Percentiles rank a stretch among this genome's conserved stretches.
phyloP scores from a whole-genome alignment of 495 filamentous ascomycete species.

The Podospora anserina region DNA sequence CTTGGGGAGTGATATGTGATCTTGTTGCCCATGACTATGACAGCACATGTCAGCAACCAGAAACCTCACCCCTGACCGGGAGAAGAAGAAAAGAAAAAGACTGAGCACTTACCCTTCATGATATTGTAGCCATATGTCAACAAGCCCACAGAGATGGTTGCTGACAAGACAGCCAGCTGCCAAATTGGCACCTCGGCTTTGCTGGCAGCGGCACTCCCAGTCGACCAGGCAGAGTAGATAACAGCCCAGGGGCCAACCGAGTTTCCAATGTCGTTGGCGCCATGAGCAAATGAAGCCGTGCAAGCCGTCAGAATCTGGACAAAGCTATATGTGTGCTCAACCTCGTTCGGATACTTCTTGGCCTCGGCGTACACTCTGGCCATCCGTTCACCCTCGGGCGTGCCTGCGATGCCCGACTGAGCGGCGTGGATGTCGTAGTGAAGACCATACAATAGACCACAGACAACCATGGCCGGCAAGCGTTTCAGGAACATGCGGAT shows the following conservation, averaged over 20 bases:
- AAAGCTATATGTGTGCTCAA: slow-evolving; percentile 73
- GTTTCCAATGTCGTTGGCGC: slow-evolving; percentile 77
- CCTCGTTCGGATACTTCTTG: slow-evolving; percentile 68
- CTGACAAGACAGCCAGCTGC: slow-evolving; percentile 47
- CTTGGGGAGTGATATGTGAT: slow-evolving; percentile 67
- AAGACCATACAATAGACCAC: slow-evolving; percentile 59
- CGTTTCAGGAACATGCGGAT: slow-evolving; percentile 56
- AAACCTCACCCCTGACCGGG: background rate
- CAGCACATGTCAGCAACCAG: background rate
- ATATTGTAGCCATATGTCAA: slow-evolving; percentile 70
- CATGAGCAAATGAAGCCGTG: slow-evolving; percentile 75
- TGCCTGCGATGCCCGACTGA: slow-evolving; percentile 60
- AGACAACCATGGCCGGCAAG: slow-evolving; percentile 56
- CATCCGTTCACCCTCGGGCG: slow-evolving; percentile 62
- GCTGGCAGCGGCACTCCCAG: slow-evolving; percentile 46
- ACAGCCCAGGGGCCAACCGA: slow-evolving; percentile 71
- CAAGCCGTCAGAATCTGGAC: slow-evolving; percentile 70
- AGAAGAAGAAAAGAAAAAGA: background rate
- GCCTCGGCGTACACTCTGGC: slow-evolving; percentile 58
- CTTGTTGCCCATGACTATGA: slow-evolving; percentile 56
- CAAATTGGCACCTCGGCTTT: slow-evolving; percentile 60
- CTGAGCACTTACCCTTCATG: slow-evolving; percentile 42
- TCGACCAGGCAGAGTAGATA: slow-evolving; percentile 64
- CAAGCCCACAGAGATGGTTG: slow-evolving; percentile 55
- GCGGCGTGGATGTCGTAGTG: slow-evolving; percentile 73